A percentile compares a stretch with the other conserved stretches of the same genome.
Evolutionary conservation across 2,329 filamentous ascomycete genomes (phyloP).

Genomic region (Ambrosiella xylebori): DNA sequence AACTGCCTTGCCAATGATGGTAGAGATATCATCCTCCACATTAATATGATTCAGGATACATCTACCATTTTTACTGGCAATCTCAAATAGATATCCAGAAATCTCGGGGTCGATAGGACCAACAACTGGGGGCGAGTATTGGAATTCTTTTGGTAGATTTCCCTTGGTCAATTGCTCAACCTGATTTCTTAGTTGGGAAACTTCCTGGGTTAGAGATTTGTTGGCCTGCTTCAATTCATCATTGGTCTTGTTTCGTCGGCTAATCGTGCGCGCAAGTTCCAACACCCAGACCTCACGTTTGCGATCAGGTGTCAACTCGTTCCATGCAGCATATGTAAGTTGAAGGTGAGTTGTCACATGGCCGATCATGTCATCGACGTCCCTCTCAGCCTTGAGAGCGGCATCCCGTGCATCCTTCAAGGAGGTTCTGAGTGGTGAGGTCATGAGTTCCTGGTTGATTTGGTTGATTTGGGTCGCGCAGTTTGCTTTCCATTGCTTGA

Average conservation of each 20-base stretch:
- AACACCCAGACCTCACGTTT: conserved; percentile 43
- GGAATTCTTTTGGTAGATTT: conserved; percentile 29
- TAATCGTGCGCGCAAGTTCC: conserved; percentile 42
- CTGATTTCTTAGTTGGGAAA: conserved; percentile 37
- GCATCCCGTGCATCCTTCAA: conserved; percentile 28
- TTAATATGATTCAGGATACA: conserved; percentile 17
- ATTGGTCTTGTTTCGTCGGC: conserved; percentile 37
- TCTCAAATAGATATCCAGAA: conserved; percentile 29
- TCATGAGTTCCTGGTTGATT: conserved; percentile 31
- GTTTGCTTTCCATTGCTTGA: conserved; percentile 44
- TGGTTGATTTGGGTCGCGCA: conserved; percentile 33
- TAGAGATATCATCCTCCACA: conserved; percentile 32
- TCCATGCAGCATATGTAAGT: conserved; percentile 66
- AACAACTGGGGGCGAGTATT: conserved; percentile 32
- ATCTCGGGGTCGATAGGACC: conserved; percentile 34
- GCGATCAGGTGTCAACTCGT: conserved; percentile 37
- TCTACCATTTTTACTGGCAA: conserved; percentile 21
- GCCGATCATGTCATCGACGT: conserved; percentile 45
- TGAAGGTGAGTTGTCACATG: conserved; percentile 59
- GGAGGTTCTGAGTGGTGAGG: conserved; percentile 24
- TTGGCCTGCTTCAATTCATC: conserved; percentile 34
- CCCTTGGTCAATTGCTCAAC: conserved; percentile 29
- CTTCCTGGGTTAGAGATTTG: conserved; percentile 37
- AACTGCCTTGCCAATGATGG: conserved; percentile 36
- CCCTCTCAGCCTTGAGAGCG: conserved; percentile 30